Evolutionary conservation across 805 yeast genomes (phyloP).

Genomic region (Monosporozyma aerobia): DNA sequence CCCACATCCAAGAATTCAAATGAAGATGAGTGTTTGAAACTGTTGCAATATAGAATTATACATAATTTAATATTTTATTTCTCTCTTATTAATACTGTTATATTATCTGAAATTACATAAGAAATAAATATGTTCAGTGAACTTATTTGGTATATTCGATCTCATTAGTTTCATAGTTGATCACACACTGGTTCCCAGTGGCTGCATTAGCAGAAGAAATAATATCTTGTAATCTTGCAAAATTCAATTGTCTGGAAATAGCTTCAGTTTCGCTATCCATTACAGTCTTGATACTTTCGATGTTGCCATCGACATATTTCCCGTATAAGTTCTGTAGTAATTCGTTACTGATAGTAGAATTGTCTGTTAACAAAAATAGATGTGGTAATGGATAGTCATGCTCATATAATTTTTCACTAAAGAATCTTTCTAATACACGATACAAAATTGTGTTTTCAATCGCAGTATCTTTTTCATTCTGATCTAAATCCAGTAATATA

Average conservation of each 20-base stretch:
- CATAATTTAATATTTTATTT: not conserved
- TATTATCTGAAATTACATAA: not conserved
- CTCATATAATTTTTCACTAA: constrained; percentile 27
- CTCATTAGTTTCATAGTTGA: constrained; percentile 31
- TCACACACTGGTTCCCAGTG: constrained; percentile 28
- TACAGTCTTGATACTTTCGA: constrained; percentile 6
- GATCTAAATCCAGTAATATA: constrained; percentile 35
- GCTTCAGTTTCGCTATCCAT: constrained; percentile 13
- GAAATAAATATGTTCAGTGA: not conserved
- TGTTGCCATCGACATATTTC: constrained; percentile 1
- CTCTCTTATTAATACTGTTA: not conserved
- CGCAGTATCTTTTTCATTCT: constrained; percentile 34
- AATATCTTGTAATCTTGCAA: constrained; percentile 22
- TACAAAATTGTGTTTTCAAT: constrained; percentile 37
- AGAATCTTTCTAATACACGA: constrained; percentile 34
- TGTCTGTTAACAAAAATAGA: constrained; percentile 8
- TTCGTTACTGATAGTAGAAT: constrained; percentile 8
- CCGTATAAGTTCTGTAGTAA: constrained; percentile 14
- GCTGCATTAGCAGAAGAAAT: constrained; percentile 32
- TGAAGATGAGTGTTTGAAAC: constrained; percentile 90
- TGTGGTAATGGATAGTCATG: constrained; percentile 27
- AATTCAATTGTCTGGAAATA: constrained; percentile 2
- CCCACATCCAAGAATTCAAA: constrained; percentile 76
- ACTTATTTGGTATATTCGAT: constrained; percentile 17
- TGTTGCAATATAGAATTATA: not conserved